These are phyloP conservation scores for Podila clonocystis DNA, from an alignment of 192 early-diverging fungal species.

Conservation along the genomic window DNA sequence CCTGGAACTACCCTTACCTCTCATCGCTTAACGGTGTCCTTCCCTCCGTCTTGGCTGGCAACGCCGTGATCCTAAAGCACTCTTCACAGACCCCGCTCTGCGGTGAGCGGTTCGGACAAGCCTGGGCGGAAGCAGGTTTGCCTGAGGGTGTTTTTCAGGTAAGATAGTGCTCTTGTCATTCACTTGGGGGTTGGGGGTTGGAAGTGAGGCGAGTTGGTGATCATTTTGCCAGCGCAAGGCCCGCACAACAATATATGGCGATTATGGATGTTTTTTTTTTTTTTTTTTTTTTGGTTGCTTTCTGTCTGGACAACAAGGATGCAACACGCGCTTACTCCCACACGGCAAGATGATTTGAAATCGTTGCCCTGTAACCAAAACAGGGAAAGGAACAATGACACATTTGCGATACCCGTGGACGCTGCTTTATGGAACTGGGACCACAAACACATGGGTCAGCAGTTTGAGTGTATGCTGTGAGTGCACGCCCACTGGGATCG, in stretches of 20 bases:
- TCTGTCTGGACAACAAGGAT: background rate
- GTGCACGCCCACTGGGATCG: too few relatives aligned
- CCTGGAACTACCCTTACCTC: slow-evolving; percentile 91
- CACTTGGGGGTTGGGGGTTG: background rate
- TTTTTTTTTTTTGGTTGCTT: too few relatives aligned
- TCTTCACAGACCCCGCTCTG: slow-evolving; percentile 83
- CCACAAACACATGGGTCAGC: too few relatives aligned
- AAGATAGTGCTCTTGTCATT: background rate
- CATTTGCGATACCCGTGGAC: too few relatives aligned
- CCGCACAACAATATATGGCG: too few relatives aligned
- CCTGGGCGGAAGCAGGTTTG: slow-evolving; percentile 73
- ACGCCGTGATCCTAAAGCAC: slow-evolving; percentile 81
- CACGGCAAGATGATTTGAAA: slow-evolving; percentile 25
- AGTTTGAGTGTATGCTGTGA: too few relatives aligned
- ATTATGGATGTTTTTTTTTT: background rate
- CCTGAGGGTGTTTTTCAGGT: slow-evolving; percentile 75
- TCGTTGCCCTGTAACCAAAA: background rate
- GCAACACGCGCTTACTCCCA: background rate
- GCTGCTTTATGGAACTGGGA: too few relatives aligned
- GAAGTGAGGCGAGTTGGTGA: background rate
- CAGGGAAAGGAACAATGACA: background rate
- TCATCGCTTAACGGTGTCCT: slow-evolving; percentile 81
- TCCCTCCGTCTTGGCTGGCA: slow-evolving; percentile 82
- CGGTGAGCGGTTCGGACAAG: slow-evolving; percentile 73
- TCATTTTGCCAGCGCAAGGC: background rate